Percentiles rank a stretch among this genome's conserved stretches.
These are phyloP conservation scores for Durusdinium trenchii DNA, from an alignment of 73 alveolate genomes.

Conservation along the genomic window DNA sequence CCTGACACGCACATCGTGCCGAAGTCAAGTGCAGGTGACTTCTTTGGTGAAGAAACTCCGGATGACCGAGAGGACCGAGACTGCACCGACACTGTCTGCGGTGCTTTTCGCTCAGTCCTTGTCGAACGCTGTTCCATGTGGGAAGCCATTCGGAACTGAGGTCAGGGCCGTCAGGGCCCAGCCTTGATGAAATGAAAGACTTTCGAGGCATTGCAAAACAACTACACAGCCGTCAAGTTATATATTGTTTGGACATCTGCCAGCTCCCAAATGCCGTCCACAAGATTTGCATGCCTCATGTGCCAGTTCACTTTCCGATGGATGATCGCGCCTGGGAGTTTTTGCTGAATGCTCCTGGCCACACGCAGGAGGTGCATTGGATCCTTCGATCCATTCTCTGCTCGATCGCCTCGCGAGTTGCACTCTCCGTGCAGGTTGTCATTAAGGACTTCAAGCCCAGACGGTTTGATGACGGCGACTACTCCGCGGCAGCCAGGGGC, in stretches of 20 bases:
- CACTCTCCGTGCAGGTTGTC: slow-evolving; percentile 19
- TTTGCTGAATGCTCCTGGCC: slow-evolving; percentile 24
- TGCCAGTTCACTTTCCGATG: slow-evolving; percentile 78
- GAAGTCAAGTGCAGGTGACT: not conserved
- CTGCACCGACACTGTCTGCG: too few relatives aligned
- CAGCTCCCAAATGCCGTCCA: too few relatives aligned
- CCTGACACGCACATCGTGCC: not conserved
- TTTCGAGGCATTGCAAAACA: not conserved
- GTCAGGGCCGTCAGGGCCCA: not conserved
- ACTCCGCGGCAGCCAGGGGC: slow-evolving; percentile 55
- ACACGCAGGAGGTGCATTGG: slow-evolving; percentile 25
- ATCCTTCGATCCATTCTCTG: not conserved
- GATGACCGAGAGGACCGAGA: not conserved
- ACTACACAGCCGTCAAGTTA: not conserved
- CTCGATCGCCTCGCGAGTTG: not conserved
- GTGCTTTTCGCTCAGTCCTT: too few relatives aligned
- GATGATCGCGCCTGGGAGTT: slow-evolving; percentile 85
- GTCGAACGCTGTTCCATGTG: too few relatives aligned
- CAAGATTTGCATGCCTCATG: too few relatives aligned
- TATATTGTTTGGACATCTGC: not conserved
- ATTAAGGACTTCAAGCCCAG: slow-evolving; percentile 52
- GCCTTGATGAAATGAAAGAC: not conserved
- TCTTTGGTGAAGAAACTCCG: slow-evolving; percentile 68
- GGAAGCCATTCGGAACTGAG: not conserved
- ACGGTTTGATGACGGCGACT: slow-evolving; percentile 55